Conservation (phyloP, 306 rosid genomes). For the Lablab purpureus region DNA sequence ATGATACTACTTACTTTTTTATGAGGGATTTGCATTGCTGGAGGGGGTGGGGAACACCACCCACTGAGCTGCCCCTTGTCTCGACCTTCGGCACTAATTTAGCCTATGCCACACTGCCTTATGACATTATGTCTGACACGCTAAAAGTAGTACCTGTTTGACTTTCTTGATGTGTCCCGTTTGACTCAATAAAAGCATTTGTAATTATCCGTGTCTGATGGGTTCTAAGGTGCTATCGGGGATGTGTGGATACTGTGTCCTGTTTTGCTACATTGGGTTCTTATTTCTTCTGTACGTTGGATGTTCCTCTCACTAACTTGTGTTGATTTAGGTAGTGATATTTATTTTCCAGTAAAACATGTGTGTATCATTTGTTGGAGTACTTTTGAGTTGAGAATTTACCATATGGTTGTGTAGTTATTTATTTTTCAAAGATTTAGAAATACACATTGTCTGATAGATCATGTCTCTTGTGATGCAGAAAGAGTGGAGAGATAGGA, state of each 20-base stretch:
- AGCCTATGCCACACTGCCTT: not conserved
- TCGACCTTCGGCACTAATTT: not conserved
- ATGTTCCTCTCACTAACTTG: not conserved
- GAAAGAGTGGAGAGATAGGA: constrained; percentile 96
- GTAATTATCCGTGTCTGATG: not conserved
- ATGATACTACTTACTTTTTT: not conserved
- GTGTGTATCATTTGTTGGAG: too few species aligned
- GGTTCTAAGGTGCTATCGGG: not conserved
- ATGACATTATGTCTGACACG: not conserved
- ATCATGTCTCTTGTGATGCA: constrained; percentile 51
- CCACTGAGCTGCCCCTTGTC: not conserved
- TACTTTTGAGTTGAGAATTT: not conserved
- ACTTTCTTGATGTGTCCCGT: not conserved
- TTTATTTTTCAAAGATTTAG: not conserved
- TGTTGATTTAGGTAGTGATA: not conserved
- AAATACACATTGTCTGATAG: not conserved
- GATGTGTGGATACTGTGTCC: not conserved
- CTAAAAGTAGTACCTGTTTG: constrained; percentile 4
- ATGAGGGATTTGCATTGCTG: not conserved
- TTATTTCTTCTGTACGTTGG: not conserved
- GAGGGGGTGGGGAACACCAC: not conserved
- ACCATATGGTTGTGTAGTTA: not conserved
- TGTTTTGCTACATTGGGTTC: not conserved
- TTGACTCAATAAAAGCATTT: not conserved
- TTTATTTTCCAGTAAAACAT: too few species aligned